These are phyloP conservation scores for Postia placenta DNA, from an alignment of 768 basidiomycete species.

Conservation along the genomic window DNA sequence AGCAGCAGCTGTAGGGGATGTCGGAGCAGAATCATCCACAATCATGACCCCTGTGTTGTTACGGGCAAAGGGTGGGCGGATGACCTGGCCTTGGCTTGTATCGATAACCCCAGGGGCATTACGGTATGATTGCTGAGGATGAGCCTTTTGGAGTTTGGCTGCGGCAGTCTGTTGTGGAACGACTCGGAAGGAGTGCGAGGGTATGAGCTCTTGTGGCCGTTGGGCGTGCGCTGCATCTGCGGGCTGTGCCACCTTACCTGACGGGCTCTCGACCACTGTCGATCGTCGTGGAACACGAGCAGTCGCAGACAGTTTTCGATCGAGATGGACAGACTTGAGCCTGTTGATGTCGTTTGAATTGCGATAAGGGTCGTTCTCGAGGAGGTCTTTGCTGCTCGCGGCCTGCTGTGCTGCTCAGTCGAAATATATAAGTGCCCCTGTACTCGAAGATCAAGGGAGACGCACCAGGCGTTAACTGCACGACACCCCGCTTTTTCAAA, in stretches of 20 bases:
- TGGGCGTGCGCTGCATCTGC: slow-evolving; percentile 49
- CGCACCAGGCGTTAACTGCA: slow-evolving; percentile 75
- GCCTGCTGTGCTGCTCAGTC: slow-evolving; percentile 23
- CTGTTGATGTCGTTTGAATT: slow-evolving; percentile 89
- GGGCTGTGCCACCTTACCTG: slow-evolving; percentile 78
- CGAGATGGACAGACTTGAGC: slow-evolving; percentile 90
- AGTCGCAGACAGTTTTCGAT: slow-evolving; percentile 92
- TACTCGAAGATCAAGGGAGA: too few species aligned
- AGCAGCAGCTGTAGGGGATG: slow-evolving; percentile 59
- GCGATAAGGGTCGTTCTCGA: slow-evolving; percentile 66
- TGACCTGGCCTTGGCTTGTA: slow-evolving; percentile 36
- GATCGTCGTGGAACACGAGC: slow-evolving; percentile 90
- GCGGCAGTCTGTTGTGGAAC: slow-evolving; percentile 21
- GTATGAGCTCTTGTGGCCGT: slow-evolving; percentile 14
- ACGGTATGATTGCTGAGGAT: slow-evolving; percentile 15
- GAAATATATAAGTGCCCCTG: slow-evolving; percentile 4
- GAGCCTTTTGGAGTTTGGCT: slow-evolving; percentile 18
- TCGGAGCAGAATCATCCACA: slow-evolving; percentile 73
- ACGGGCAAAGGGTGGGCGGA: slow-evolving; percentile 66
- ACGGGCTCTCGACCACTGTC: slow-evolving; percentile 91
- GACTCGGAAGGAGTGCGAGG: slow-evolving; percentile 9
- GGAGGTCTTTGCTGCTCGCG: slow-evolving; percentile 19
- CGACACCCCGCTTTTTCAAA: slow-evolving; percentile 83
- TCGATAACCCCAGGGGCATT: slow-evolving; percentile 31
- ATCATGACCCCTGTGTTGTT: slow-evolving; percentile 87